Evolutionary conservation across 73 alveolate genomes (phyloP).

Genomic region (Diophrys appendiculata): DNA sequence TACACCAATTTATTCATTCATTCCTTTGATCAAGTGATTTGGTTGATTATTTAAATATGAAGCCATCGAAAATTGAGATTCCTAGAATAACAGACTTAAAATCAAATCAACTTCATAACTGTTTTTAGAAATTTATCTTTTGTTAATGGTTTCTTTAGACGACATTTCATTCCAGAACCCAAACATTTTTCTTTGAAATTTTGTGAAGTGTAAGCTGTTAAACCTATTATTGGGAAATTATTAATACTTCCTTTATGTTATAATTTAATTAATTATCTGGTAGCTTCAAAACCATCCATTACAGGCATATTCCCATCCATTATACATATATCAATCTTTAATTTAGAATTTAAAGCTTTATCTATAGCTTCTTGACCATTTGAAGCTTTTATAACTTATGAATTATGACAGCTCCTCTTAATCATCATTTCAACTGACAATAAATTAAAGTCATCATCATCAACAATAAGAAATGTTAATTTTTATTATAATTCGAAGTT

Average conservation of each 20-base stretch:
- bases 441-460: not conserved
- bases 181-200: not conserved
- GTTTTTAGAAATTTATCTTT: not conserved
- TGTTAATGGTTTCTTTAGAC: not conserved
- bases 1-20: no score
- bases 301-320: not conserved
- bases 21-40: no score
- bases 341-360: not conserved
- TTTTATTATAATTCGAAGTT: no score
- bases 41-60: no score
- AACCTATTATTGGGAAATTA: not conserved
- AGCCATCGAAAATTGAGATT: no score
- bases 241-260: not conserved
- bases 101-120: no score
- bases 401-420: not conserved
- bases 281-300: not conserved
- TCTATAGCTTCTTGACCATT: not conserved
- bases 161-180: not conserved
- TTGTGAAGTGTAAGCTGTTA: not conserved
- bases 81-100: no score
- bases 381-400: not conserved
- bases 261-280: not conserved
- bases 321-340: no score
- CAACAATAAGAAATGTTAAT: not conserved
- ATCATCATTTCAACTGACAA: not conserved